Conservation (phyloP, 208 protist species). For the Trypanosoma melophagium region DNA sequence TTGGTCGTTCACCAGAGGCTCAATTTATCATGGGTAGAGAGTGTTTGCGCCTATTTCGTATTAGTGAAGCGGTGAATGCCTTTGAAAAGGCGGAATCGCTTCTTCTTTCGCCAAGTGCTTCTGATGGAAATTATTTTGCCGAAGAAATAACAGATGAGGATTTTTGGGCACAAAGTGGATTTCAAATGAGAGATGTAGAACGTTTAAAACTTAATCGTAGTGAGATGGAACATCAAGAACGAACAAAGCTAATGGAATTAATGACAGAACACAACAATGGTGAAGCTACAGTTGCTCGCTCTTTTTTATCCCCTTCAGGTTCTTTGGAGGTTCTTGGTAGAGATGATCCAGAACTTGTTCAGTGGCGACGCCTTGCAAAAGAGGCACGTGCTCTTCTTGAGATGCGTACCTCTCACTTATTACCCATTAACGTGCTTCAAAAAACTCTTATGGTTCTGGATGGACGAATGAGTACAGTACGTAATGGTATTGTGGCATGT, state of each 20-base stretch:
- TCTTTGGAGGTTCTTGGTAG: neutral
- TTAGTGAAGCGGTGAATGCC: slow-evolving; percentile 45
- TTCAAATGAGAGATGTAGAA: slow-evolving; percentile 46
- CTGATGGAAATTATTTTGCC: neutral
- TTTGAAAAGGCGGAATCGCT: slow-evolving; percentile 68
- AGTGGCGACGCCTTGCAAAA: slow-evolving; percentile 53
- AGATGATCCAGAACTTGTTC: slow-evolving; percentile 34
- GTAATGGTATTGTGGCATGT: slow-evolving; percentile 46
- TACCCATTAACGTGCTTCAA: slow-evolving; percentile 42
- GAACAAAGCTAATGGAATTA: neutral
- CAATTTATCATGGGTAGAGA: slow-evolving; percentile 70
- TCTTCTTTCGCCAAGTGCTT: slow-evolving; percentile 22
- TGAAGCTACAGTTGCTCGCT: neutral
- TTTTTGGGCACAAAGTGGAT: slow-evolving; percentile 75
- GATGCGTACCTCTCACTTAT: slow-evolving; percentile 52
- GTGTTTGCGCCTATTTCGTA: slow-evolving; percentile 51
- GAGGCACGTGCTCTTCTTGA: slow-evolving; percentile 59
- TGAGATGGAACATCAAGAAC: slow-evolving; percentile 53
- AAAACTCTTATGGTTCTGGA: slow-evolving; percentile 58
- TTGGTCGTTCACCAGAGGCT: slow-evolving; percentile 56
- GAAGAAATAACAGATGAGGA: slow-evolving; percentile 48
- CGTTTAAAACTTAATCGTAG: slow-evolving; percentile 35
- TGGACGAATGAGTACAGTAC: slow-evolving; percentile 33
- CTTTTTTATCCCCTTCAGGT: neutral
- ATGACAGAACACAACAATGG: neutral